phyloP scores from a whole-genome alignment of 2,329 filamentous ascomycete genomes.

The Dichotomopilus funicola region DNA sequence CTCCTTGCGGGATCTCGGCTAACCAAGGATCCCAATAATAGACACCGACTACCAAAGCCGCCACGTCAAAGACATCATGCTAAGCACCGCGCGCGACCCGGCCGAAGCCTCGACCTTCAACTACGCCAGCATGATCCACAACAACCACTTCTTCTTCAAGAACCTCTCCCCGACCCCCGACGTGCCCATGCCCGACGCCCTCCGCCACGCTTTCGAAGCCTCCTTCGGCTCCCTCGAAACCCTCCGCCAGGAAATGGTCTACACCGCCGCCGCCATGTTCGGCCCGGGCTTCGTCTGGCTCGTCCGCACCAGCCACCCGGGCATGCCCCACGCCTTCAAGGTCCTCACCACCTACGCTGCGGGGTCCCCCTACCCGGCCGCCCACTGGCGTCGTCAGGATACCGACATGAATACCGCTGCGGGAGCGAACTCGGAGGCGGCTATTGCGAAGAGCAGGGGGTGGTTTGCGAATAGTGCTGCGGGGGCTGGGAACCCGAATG shows the following conservation, averaged over 20 bases:
- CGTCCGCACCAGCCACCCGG: conserved; percentile 48
- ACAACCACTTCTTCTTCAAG: conserved; percentile 79
- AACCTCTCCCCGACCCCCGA: conserved; percentile 34
- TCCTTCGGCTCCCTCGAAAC: conserved; percentile 80
- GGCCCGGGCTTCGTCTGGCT: conserved; percentile 97
- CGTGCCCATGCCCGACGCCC: conserved; percentile 43
- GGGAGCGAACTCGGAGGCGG: conserved; percentile 31
- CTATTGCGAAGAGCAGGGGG: conserved; percentile 27
- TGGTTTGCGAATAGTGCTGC: conserved; percentile 15
- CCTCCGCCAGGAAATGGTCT: conserved; percentile 70
- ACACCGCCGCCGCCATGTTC: conserved; percentile 85
- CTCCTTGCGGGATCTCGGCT: background rate
- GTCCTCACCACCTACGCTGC: conserved; percentile 87
- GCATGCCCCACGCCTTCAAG: conserved; percentile 38
- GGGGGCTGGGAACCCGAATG: conserved; percentile 6
- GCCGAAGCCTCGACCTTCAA: conserved; percentile 79
- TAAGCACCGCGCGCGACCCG: conserved; percentile 73
- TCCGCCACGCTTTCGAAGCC: conserved; percentile 51
- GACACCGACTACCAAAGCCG: conserved; percentile 58
- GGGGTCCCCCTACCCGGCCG: conserved; percentile 78
- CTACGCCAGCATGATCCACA: conserved; percentile 91
- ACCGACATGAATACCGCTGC: conserved; percentile 64
- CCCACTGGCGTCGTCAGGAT: conserved; percentile 68
- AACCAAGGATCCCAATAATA: conserved; percentile 29
- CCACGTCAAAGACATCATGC: conserved; percentile 59